phyloP scores from a whole-genome alignment of 805 yeast species.

The Pichia heedii region DNA sequence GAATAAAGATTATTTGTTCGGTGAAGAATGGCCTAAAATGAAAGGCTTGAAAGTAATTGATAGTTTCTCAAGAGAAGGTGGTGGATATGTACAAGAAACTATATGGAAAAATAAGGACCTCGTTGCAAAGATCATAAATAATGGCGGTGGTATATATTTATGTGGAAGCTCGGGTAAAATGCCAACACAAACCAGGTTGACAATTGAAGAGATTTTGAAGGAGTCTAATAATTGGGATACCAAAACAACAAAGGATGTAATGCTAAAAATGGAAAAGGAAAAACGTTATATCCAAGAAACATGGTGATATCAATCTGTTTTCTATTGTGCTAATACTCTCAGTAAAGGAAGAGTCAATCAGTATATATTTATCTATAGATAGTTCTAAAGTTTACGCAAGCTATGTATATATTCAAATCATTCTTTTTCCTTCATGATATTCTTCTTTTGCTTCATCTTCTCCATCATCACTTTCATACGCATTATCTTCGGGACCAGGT shows the following conservation, averaged over 20 bases:
- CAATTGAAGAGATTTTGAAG: conserved; percentile 54
- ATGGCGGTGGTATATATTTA: conserved; percentile 59
- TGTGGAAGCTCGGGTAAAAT: conserved; percentile 94
- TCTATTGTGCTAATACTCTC: no score
- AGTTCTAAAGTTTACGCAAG: conserved; percentile 1
- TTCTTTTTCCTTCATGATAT: not conserved
- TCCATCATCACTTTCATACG: conserved; percentile 2
- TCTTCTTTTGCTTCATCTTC: conserved; percentile 9
- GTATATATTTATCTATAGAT: no score
- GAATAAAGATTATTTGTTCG: conserved; percentile 61
- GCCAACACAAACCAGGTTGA: conserved; percentile 79
- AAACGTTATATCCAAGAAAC: conserved; percentile 80
- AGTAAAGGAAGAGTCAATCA: no score
- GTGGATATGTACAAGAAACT: conserved; percentile 75
- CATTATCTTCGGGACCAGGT: conserved; percentile 8
- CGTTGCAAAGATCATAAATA: conserved; percentile 44
- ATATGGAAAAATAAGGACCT: conserved; percentile 42
- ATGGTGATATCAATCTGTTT: conserved; percentile 42
- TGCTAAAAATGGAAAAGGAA: conserved; percentile 50
- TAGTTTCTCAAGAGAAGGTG: conserved; percentile 39
- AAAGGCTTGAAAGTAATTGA: conserved; percentile 28
- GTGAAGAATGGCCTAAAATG: conserved; percentile 40
- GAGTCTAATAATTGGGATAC: conserved; percentile 34
- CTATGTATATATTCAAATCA: not conserved
- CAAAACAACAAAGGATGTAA: conserved; percentile 40